Evolutionary conservation across 2,329 filamentous ascomycete species (phyloP).

Genomic region (Sclerotinia subarctica): DNA sequence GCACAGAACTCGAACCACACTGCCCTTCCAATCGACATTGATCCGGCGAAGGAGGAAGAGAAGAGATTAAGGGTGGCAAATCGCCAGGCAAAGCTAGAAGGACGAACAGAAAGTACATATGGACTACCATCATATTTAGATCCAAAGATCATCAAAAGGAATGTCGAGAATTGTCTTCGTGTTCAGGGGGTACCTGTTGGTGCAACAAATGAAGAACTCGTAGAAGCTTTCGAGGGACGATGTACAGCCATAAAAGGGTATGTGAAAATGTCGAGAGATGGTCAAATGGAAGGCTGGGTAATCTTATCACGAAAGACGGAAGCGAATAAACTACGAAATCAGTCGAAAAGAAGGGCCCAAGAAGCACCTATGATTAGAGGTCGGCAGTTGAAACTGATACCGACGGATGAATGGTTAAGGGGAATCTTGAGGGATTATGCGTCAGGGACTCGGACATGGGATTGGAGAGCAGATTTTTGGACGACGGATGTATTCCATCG

Average conservation of each 20-base stretch:
- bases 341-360: background rate
- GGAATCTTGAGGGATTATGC: background rate
- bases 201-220: constrained; percentile 1
- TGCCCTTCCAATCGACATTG: constrained; percentile 1
- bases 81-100: background rate
- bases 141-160: background rate
- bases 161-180: background rate
- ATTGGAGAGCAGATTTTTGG: constrained; percentile 18
- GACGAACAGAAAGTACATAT: constrained; percentile 5
- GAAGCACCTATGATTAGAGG: background rate
- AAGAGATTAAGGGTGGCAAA: background rate
- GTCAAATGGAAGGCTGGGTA: background rate
- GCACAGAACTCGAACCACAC: background rate
- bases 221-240: constrained; percentile 6
- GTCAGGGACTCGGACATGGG: background rate
- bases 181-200: background rate
- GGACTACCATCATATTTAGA: constrained; percentile 10
- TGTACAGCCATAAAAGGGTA: constrained; percentile 12
- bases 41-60: background rate
- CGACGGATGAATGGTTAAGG: background rate
- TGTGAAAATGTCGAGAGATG: background rate
- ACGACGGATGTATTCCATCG: constrained; percentile 15
- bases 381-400: background rate
- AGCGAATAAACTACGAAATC: background rate
- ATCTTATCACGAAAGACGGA: background rate